Evolutionary conservation across 2,329 filamentous ascomycete genomes (phyloP).

Genomic region (Xylaria sp.): DNA sequence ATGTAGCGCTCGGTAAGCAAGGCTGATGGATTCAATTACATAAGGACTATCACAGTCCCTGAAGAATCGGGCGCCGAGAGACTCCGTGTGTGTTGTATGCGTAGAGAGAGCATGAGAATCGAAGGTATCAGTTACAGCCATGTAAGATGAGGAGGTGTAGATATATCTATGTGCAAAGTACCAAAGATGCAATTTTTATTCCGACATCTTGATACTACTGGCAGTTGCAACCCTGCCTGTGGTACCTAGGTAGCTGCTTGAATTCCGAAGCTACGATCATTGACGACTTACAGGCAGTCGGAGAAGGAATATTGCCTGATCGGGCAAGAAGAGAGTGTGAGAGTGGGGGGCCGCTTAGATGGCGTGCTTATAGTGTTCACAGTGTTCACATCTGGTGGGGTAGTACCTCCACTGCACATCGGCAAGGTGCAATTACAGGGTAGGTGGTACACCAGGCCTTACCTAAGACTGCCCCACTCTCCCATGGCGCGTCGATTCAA

Average conservation of each 20-base stretch:
- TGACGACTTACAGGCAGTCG: not conserved
- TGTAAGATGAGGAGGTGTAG: not conserved
- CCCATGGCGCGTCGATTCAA: not conserved
- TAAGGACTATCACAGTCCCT: too few species aligned
- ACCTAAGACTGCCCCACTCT: not conserved
- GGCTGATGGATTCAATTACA: too few species aligned
- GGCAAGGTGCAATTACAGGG: not conserved
- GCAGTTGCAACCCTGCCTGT: too few species aligned
- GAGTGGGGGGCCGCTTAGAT: not conserved
- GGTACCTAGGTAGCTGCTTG: not conserved
- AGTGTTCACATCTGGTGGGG: not conserved
- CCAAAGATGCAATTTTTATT: conserved; percentile 1
- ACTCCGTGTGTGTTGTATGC: not conserved
- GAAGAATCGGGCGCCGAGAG: not conserved
- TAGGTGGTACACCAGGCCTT: not conserved
- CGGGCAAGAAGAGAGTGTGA: not conserved
- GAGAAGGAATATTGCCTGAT: conserved; percentile 31
- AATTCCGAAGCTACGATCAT: conserved; percentile 13
- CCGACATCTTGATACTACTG: not conserved
- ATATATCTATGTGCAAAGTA: not conserved
- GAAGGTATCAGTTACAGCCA: not conserved
- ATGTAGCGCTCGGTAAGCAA: too few species aligned
- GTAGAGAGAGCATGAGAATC: not conserved
- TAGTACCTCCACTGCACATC: not conserved
- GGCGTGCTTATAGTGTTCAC: not conserved